Base-by-base conservation (phyloP, 2,329 filamentous ascomycete species). In the Penicillium brasilianum region DNA sequence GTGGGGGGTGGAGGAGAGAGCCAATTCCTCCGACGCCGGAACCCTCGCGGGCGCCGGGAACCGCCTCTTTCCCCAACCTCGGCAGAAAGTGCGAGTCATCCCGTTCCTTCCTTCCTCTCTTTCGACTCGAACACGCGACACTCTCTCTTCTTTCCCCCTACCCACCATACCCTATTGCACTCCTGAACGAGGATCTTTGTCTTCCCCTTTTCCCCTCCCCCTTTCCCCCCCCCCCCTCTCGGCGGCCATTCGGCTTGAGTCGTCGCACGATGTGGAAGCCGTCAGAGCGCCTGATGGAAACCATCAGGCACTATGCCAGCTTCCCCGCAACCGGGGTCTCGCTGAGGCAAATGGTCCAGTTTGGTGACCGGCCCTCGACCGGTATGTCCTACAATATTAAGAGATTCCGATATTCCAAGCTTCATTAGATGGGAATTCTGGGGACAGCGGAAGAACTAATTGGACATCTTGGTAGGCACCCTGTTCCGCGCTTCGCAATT, bases 341-440 rank as follows among this genome's bases (percentile, higher is more conserved):
- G 77, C 85, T 99, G 79, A 88, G 95, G 77, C 95, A 99, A 85
- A 99, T 99, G 95, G 94, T 98, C 61, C 94, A 98, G 79, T 98
- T 98, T 78, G 94, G 94, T 75, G 93, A 97, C 82, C 91, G 88
- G 77, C 93, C 94, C 56, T 97, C 93, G 16, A 91, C 89, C 71
- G 92, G 92, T 95, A 83, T 73, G 85, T 68, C 28, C 8, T 7
- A 9, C 4, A 28, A 28, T 28, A 3, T 28, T 28, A 28, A 28
- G 8, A 37, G 28, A 22, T 36, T 28, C 1, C 25, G 7, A 18
- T 20, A 25, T 25, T 22, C 13, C 32, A 18, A 18, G 41, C 8
- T 14, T 9, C 5, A 16, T 39, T 37, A 10, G 14, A 53, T 37
- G 37, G 36, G 9, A 30, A 18, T 18, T 6, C 16, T 22, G 34